phyloP scores from a whole-genome alignment of 108 stramenopile species.

The Licmophora abbreviata region DNA sequence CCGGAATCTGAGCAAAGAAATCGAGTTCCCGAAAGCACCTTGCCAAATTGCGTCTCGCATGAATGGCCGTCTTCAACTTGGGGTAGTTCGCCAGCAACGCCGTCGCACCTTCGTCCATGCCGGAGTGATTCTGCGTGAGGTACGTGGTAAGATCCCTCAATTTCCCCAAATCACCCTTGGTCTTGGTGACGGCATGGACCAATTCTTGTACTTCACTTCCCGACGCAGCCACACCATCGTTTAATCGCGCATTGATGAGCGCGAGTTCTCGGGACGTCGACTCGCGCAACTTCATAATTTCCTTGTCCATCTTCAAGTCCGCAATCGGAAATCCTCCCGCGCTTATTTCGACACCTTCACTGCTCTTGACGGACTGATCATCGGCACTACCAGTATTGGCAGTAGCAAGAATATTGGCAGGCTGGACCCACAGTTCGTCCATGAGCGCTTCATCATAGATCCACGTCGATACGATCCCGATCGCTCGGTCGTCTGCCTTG shows the following conservation, averaged over 20 bases:
- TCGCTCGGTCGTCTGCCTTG: slow-evolving; percentile 78
- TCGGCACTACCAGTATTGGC: neutral
- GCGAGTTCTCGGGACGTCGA: slow-evolving; percentile 59
- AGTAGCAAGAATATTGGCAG: slow-evolving; percentile 23
- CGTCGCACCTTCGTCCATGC: slow-evolving; percentile 16
- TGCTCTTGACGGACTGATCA: slow-evolving; percentile 5
- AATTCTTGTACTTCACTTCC: slow-evolving; percentile 83
- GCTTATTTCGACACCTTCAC: slow-evolving; percentile 67
- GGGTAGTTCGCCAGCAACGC: slow-evolving; percentile 75
- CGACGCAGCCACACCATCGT: slow-evolving; percentile 82
- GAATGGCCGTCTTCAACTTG: slow-evolving; percentile 65
- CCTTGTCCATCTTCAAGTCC: slow-evolving; percentile 79
- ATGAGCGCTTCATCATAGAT: slow-evolving; percentile 81
- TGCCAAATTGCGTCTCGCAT: slow-evolving; percentile 74
- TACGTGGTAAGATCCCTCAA: slow-evolving; percentile 81
- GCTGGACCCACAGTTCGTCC: slow-evolving; percentile 75
- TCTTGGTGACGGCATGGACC: slow-evolving; percentile 73
- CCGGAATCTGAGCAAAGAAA: slow-evolving; percentile 79
- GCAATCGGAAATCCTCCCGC: slow-evolving; percentile 57
- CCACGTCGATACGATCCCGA: slow-evolving; percentile 77
- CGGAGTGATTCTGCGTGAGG: slow-evolving; percentile 29
- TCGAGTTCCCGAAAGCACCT: slow-evolving; percentile 80
- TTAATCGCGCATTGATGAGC: slow-evolving; percentile 74
- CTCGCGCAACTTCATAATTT: slow-evolving; percentile 64
- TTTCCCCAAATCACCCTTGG: slow-evolving; percentile 73